Conservation (phyloP, 345 rosid species). For the Bretschneidera sinensis region DNA sequence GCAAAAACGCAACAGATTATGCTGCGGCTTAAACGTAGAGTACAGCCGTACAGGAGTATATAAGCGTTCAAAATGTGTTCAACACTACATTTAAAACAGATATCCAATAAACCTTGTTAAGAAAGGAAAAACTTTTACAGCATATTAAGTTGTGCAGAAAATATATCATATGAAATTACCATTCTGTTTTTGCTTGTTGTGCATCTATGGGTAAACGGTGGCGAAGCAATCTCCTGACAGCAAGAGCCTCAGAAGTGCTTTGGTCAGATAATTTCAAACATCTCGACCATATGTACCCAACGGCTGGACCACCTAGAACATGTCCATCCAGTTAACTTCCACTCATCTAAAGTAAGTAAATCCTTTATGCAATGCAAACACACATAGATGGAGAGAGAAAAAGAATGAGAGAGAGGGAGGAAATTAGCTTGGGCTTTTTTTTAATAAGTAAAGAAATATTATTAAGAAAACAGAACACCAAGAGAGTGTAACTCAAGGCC, state of each 20-base stretch:
- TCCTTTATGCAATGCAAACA: too few relatives aligned
- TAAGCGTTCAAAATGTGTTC: not conserved
- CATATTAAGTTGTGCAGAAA: not conserved
- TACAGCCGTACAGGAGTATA: too few relatives aligned
- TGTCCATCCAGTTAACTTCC: not conserved
- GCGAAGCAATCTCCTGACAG: constrained; percentile 82
- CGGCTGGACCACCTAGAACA: constrained; percentile 86
- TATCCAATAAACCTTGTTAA: not conserved
- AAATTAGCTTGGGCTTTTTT: too few relatives aligned
- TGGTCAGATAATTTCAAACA: constrained; percentile 87
- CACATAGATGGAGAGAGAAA: too few relatives aligned
- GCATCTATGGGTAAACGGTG: constrained; percentile 74
- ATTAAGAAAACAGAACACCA: too few relatives aligned
- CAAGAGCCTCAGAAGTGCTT: constrained; percentile 86
- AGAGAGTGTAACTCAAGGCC: too few relatives aligned
- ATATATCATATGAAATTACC: constrained; percentile 41
- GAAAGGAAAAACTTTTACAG: not conserved
- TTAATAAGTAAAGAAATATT: too few relatives aligned
- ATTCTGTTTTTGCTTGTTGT: constrained; percentile 66
- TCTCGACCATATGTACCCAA: constrained; percentile 91
- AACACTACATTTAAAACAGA: not conserved
- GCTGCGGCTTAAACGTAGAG: not conserved
- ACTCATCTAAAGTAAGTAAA: constrained; percentile 1
- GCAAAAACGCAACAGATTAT: not conserved
- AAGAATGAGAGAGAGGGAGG: too few relatives aligned